A percentile compares a stretch with the other conserved stretches of the same genome.
phyloP scores from a whole-genome alignment of 164 flowering plant species.

The Vitis labrusca region DNA sequence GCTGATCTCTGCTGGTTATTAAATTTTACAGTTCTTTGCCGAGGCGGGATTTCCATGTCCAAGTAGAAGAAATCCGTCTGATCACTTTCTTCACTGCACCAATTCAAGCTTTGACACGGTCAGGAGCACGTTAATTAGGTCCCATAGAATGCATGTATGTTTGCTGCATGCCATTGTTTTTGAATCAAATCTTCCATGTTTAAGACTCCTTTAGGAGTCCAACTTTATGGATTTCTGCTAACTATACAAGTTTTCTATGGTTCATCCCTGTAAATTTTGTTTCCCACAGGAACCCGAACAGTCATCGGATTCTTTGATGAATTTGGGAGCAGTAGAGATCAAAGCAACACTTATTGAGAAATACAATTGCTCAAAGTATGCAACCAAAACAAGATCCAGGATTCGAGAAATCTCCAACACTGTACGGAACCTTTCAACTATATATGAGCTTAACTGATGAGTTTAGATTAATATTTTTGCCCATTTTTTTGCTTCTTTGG shows the following conservation, averaged over 20 bases:
- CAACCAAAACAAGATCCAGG: conserved; percentile 11
- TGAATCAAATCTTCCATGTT: too few relatives aligned
- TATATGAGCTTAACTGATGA: too few relatives aligned
- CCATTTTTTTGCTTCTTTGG: not conserved
- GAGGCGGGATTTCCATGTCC: conserved; percentile 32
- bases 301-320: conserved; percentile 5
- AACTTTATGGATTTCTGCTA: too few relatives aligned
- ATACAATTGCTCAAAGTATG: conserved; percentile 15
- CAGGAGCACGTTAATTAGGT: not conserved
- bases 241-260: too few relatives aligned
- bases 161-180: too few relatives aligned
- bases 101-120: conserved; percentile 24
- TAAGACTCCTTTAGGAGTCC: too few relatives aligned
- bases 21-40: conserved; percentile 23
- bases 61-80: conserved; percentile 26
- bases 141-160: conserved; percentile 6
- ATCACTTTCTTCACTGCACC: conserved; percentile 31
- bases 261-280: too few relatives aligned
- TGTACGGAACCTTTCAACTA: not conserved
- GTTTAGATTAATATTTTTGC: too few relatives aligned
- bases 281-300: conserved; percentile 2
- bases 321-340: conserved; percentile 17
- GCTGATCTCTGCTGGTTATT: not conserved
- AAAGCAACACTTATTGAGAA: conserved; percentile 19
- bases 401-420: conserved; percentile 7